A percentile compares a stretch with the other conserved stretches of the same genome.
Conservation (phyloP, 192 early-diverging fungal genomes). For the Gamsiella multidivaricata region DNA sequence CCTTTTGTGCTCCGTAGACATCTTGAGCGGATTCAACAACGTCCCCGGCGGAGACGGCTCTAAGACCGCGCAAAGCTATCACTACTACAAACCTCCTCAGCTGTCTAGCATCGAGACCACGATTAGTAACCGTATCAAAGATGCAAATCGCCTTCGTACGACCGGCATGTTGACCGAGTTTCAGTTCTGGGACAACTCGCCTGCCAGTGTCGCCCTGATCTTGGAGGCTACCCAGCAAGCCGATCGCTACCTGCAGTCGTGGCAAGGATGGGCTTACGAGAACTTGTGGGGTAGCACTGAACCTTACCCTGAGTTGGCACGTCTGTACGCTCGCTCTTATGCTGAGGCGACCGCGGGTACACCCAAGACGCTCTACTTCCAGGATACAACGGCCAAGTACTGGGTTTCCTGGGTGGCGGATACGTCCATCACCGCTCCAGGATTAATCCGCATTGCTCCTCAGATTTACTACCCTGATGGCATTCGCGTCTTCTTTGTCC, state of each 20-base stretch:
- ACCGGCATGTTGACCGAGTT: conserved; percentile 66
- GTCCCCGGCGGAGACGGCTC: conserved; percentile 64
- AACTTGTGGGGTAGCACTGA: conserved; percentile 44
- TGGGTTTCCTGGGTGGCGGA: conserved; percentile 48
- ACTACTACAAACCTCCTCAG: conserved; percentile 65
- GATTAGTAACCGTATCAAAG: conserved; percentile 54
- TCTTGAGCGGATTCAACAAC: conserved; percentile 53
- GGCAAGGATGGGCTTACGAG: conserved; percentile 70
- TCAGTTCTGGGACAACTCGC: conserved; percentile 57
- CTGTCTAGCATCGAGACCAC: conserved; percentile 48
- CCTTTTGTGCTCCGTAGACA: conserved; percentile 11
- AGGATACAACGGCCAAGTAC: conserved; percentile 48
- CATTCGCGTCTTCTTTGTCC: conserved; percentile 48
- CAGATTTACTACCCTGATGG: conserved; percentile 54
- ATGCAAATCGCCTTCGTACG: conserved; percentile 57
- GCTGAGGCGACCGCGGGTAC: conserved; percentile 53
- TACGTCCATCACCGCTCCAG: conserved; percentile 40
- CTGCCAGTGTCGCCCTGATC: conserved; percentile 44
- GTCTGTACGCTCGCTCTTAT: conserved; percentile 54
- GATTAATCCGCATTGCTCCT: conserved; percentile 44
- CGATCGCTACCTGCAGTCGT: conserved; percentile 61
- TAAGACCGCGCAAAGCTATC: conserved; percentile 61
- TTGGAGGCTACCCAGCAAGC: conserved; percentile 53
- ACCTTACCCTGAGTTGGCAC: conserved; percentile 35
- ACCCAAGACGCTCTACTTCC: conserved; percentile 50